These are phyloP conservation scores for Colletotrichum caudatum DNA, from an alignment of 2,329 filamentous ascomycete species.

Conservation along the genomic window DNA sequence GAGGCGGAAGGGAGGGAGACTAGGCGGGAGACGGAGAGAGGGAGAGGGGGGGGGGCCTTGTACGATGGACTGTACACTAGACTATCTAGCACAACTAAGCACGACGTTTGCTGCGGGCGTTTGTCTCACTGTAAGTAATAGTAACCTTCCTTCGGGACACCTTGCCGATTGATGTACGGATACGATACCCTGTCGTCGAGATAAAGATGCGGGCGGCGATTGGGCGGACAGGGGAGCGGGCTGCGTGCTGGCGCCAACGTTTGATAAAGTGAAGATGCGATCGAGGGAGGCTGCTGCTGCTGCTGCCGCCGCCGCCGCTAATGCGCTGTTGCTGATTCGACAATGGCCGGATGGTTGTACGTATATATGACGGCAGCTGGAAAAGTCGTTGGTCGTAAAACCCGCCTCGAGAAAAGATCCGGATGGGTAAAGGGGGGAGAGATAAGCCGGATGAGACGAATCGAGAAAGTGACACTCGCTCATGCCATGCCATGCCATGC, in stretches of 20 bases:
- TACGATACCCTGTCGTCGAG: constrained; percentile 29
- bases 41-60: neutral
- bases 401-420: too few relatives aligned
- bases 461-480: neutral
- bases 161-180: neutral
- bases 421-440: neutral
- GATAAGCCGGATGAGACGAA: neutral
- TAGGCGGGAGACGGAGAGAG: too few relatives aligned
- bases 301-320: too few relatives aligned
- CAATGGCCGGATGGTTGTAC: neutral
- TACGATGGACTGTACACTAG: too few relatives aligned
- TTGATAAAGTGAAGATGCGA: constrained; percentile 30
- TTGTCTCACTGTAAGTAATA: neutral
- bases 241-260: constrained; percentile 25
- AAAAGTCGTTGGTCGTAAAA: too few relatives aligned
- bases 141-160: neutral
- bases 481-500: too few relatives aligned
- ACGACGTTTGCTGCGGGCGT: constrained; percentile 24
- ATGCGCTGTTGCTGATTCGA: neutral
- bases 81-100: neutral
- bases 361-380: neutral
- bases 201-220: constrained; percentile 33
- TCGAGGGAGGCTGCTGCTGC: neutral
- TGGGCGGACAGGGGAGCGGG: constrained; percentile 23
- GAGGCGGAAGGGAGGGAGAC: constrained; percentile 14